Evolutionary conservation across 2,329 filamentous ascomycete species (phyloP).

Genomic region (Zymoseptoria tritici): DNA sequence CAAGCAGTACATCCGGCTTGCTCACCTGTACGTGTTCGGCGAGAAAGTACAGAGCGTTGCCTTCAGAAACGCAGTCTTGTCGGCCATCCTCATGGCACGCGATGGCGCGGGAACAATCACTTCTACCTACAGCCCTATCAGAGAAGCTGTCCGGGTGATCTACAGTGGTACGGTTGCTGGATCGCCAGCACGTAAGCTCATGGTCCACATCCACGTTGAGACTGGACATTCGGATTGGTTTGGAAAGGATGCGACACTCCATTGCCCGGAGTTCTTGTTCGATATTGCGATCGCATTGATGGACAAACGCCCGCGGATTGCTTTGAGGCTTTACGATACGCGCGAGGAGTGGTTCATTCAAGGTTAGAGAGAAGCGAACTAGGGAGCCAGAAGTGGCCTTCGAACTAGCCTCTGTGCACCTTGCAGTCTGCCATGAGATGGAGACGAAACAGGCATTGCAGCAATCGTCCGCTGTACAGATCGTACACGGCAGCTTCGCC

Average conservation of each 20-base stretch:
- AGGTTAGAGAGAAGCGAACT: too few species aligned
- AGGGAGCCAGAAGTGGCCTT: too few species aligned
- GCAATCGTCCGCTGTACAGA: too few species aligned
- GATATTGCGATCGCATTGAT: slow-evolving; percentile 13
- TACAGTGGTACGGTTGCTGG: slow-evolving; percentile 13
- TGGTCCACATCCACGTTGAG: slow-evolving; percentile 17
- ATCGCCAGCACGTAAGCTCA: slow-evolving; percentile 12
- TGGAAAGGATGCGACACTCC: slow-evolving; percentile 11
- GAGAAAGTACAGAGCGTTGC: slow-evolving; percentile 9
- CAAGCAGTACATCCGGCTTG: background rate
- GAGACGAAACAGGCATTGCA: too few species aligned
- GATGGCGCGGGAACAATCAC: slow-evolving; percentile 4
- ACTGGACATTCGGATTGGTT: slow-evolving; percentile 17
- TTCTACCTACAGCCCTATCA: slow-evolving; percentile 11
- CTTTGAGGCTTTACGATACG: too few species aligned
- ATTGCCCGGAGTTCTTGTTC: slow-evolving; percentile 15
- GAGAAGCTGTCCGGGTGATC: slow-evolving; percentile 14
- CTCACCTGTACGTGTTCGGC: slow-evolving; percentile 4
- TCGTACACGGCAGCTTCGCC: too few species aligned
- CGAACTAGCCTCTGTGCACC: too few species aligned
- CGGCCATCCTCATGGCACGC: background rate
- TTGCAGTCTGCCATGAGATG: too few species aligned
- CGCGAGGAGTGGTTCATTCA: too few species aligned
- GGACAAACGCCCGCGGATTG: too few species aligned
- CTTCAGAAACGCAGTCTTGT: slow-evolving; percentile 5